Evolutionary conservation across 1,284 basidiomycete genomes (phyloP).

Genomic region (Butyriboletus appendiculatus): DNA sequence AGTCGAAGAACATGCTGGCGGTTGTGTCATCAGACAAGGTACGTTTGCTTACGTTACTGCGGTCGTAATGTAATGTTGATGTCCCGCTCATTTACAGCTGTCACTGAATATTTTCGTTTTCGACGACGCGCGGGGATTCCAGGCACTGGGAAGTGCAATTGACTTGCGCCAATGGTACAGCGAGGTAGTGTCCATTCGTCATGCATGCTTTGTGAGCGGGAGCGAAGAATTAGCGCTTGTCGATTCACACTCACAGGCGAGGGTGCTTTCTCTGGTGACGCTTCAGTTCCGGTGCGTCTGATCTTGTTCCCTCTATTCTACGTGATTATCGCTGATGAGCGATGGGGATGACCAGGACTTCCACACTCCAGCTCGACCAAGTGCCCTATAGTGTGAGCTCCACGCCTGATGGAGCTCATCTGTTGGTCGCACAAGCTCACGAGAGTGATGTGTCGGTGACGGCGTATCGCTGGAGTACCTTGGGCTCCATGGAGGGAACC

Average conservation of each 20-base stretch:
- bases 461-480: constrained; percentile 28
- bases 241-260: constrained; percentile 40
- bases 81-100: constrained; percentile 20
- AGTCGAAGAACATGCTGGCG: constrained; percentile 46
- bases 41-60: not conserved
- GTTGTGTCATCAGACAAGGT: constrained; percentile 46
- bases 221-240: constrained; percentile 52
- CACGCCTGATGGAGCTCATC: constrained; percentile 55
- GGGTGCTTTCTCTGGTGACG: constrained; percentile 52
- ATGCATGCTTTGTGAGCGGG: constrained; percentile 40
- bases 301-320: not conserved
- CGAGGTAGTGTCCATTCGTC: constrained; percentile 27
- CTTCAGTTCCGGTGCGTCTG: constrained; percentile 49
- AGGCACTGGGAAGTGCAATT: constrained; percentile 39
- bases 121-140: constrained; percentile 42
- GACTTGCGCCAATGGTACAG: constrained; percentile 48
- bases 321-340: not conserved
- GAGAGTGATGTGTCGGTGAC: constrained; percentile 15
- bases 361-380: constrained; percentile 20
- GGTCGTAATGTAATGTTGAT: not conserved
- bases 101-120: constrained; percentile 46
- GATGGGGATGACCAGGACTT: constrained; percentile 10
- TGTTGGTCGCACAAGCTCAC: constrained; percentile 38
- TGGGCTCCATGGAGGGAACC: constrained; percentile 24
- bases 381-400: constrained; percentile 31